These are phyloP conservation scores for Candida nitratophila DNA, from an alignment of 805 yeast genomes.

Conservation along the genomic window DNA sequence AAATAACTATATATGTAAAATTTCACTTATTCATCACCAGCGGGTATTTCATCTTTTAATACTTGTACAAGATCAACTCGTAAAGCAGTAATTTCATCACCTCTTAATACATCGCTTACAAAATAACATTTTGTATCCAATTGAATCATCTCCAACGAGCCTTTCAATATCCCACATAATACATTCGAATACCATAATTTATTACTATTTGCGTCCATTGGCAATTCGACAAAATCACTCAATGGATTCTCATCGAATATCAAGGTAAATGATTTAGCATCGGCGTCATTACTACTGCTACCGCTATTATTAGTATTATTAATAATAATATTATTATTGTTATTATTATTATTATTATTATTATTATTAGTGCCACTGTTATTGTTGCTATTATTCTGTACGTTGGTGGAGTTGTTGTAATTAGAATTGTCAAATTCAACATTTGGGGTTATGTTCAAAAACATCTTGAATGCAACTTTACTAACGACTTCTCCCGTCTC, in stretches of 20 bases:
- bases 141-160: conserved; percentile 94
- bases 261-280: conserved; percentile 67
- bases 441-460: conserved; percentile 73
- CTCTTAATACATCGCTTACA: conserved; percentile 73
- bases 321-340: no score
- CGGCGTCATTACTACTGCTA: no score
- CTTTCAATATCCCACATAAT: conserved; percentile 82
- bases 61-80: conserved; percentile 63
- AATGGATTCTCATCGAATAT: conserved; percentile 81
- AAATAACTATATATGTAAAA: no score
- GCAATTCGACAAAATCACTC: conserved; percentile 92
- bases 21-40: conserved; percentile 69
- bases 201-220: conserved; percentile 47
- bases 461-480: conserved; percentile 85
- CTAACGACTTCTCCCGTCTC: conserved; percentile 85
- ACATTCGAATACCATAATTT: conserved; percentile 93
- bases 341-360: conserved; percentile 35
- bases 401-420: background rate
- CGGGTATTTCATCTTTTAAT: conserved; percentile 91
- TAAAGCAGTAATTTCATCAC: conserved; percentile 76
- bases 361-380: conserved; percentile 29
- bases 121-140: conserved; percentile 80
- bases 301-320: no score
- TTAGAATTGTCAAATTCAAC: conserved; percentile 23
- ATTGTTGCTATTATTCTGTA: background rate